Evolutionary conservation across 306 rosid species (phyloP).

Genomic region (Acacia crassicarpa): DNA sequence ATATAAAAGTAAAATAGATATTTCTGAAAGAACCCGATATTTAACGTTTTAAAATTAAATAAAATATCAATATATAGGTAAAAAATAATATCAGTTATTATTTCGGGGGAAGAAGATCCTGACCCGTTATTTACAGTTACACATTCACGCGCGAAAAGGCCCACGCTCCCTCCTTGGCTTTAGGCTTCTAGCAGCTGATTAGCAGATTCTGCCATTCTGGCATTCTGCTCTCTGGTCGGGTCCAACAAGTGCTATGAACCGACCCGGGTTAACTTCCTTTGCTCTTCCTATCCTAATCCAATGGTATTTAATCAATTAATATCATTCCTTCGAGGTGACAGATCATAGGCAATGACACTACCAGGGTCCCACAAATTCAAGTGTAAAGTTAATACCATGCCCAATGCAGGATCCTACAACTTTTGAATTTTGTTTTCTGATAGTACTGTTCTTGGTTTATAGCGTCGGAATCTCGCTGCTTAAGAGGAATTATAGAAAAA

Average conservation of each 20-base stretch:
- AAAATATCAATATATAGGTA: neutral
- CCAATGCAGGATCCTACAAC: neutral
- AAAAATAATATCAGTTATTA: too few species aligned
- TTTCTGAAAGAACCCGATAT: too few species aligned
- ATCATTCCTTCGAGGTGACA: neutral
- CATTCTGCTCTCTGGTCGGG: neutral
- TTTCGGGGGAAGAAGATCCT: neutral
- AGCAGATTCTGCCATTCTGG: neutral
- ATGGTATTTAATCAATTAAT: neutral
- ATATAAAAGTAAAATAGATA: too few species aligned
- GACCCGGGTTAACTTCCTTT: neutral
- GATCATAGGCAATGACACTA: neutral
- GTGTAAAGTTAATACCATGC: neutral
- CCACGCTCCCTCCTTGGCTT: neutral
- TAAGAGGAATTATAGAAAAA: neutral
- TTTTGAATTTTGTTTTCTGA: neutral
- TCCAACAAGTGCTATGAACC: neutral
- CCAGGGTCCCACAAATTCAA: slow-evolving; percentile 2
- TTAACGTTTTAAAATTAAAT: neutral
- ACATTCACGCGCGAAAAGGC: neutral
- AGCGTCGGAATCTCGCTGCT: neutral
- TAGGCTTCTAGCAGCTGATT: neutral
- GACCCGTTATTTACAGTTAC: neutral
- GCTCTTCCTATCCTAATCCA: neutral
- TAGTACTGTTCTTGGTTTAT: neutral